Conservation (phyloP, 495 filamentous ascomycete species). For the Hypoxylon fragiforme region DNA sequence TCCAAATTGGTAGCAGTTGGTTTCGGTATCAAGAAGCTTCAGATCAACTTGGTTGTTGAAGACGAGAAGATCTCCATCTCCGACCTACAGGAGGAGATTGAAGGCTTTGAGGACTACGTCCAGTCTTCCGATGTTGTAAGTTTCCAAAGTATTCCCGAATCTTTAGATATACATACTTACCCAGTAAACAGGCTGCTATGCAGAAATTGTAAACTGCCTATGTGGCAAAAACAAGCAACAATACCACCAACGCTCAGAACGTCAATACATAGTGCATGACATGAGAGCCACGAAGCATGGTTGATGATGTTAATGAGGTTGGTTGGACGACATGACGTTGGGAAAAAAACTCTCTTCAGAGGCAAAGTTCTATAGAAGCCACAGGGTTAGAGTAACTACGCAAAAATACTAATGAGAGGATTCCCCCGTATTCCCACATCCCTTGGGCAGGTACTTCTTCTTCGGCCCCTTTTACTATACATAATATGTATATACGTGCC, state of each 20-base stretch:
- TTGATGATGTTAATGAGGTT: constrained; percentile 35
- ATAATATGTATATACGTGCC: no score
- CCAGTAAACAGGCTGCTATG: constrained; percentile 67
- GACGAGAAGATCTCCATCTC: constrained; percentile 92
- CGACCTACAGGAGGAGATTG: constrained; percentile 83
- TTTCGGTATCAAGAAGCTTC: constrained; percentile 99
- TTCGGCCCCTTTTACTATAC: no score
- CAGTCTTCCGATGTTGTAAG: constrained; percentile 90
- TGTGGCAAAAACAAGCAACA: background rate
- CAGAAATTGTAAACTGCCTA: constrained; percentile 74
- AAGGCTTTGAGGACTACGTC: constrained; percentile 88
- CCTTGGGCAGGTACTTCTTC: no score
- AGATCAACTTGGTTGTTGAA: constrained; percentile 97
- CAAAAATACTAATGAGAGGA: constrained; percentile 21
- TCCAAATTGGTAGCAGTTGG: constrained; percentile 86
- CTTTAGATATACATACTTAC: background rate
- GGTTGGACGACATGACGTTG: constrained; percentile 24
- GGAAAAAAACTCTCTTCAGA: constrained; percentile 21
- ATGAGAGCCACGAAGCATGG: constrained; percentile 21
- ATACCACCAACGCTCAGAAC: background rate
- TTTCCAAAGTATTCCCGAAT: constrained; percentile 10
- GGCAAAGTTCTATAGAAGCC: constrained; percentile 29
- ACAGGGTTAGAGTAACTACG: constrained; percentile 24
- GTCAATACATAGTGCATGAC: constrained; percentile 32
- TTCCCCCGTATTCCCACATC: constrained; percentile 34